Conservation (phyloP, 2,329 filamentous ascomycete genomes). For the Venturia asperata region DNA sequence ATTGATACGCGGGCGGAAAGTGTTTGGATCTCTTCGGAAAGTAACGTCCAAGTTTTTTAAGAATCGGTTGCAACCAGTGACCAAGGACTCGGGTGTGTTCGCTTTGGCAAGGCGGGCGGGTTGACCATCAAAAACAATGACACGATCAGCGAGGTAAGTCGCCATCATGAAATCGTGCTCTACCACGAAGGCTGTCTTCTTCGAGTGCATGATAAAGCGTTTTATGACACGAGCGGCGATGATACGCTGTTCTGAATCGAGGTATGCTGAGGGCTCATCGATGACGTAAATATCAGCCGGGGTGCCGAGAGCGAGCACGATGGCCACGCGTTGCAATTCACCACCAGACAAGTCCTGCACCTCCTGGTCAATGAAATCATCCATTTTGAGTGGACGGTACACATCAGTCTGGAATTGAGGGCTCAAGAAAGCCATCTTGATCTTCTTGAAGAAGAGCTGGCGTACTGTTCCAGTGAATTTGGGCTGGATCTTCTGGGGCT, state of each 20-base stretch:
- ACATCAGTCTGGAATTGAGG: slow-evolving; percentile 99
- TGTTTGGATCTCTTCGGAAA: slow-evolving; percentile 95
- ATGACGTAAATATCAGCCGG: slow-evolving; percentile 98
- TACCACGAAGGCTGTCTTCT: slow-evolving; percentile 98
- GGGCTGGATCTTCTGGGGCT: slow-evolving; percentile 95
- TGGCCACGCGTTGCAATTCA: slow-evolving; percentile 98
- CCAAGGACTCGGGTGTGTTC: slow-evolving; percentile 81
- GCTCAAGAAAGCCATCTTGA: slow-evolving; percentile 91
- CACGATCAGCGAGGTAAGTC: slow-evolving; percentile 75
- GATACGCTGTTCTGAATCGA: slow-evolving; percentile 98
- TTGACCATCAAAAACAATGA: slow-evolving; percentile 96
- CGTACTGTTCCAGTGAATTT: slow-evolving; percentile 97
- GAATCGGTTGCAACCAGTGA: slow-evolving; percentile 95
- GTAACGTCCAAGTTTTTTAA: slow-evolving; percentile 95
- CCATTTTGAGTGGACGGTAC: slow-evolving; percentile 97
- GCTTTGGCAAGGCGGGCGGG: slow-evolving; percentile 83
- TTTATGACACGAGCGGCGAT: slow-evolving; percentile 96
- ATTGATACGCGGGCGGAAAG: slow-evolving; percentile 96
- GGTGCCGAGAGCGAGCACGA: slow-evolving; percentile 89
- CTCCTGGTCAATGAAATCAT: slow-evolving; percentile 99
- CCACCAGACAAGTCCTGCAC: slow-evolving; percentile 98
- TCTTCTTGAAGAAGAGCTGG: slow-evolving; percentile 99
- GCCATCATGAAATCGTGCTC: slow-evolving; percentile 99
- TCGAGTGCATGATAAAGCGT: slow-evolving; percentile 99
- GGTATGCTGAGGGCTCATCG: slow-evolving; percentile 93